Percentiles rank a stretch among this genome's conserved stretches.
Evolutionary conservation across 352 stramenopile species (phyloP).

Genomic region (Phytopythium boreale): DNA sequence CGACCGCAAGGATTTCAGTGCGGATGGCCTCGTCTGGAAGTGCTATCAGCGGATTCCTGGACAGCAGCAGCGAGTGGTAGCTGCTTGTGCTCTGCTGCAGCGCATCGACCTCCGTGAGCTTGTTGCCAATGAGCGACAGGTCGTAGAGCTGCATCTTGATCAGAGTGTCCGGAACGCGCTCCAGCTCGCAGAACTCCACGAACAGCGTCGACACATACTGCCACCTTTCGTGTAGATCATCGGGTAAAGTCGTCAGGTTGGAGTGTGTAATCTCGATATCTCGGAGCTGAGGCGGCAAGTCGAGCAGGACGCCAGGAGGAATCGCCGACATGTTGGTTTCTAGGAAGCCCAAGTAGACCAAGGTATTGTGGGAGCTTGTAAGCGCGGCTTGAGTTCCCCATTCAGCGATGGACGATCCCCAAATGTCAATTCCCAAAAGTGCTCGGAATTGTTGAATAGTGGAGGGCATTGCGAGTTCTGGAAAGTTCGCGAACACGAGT

Average conservation of each 20-base stretch:
- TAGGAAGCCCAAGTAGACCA: slow-evolving; percentile 23
- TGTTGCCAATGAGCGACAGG: slow-evolving; percentile 23
- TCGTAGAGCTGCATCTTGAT: slow-evolving; percentile 9
- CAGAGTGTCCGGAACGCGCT: slow-evolving; percentile 6
- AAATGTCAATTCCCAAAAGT: slow-evolving; percentile 25
- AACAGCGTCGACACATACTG: slow-evolving; percentile 12
- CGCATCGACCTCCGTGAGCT: neutral
- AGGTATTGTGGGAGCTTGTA: slow-evolving; percentile 1
- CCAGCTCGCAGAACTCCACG: slow-evolving; percentile 16
- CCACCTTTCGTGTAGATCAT: slow-evolving; percentile 18
- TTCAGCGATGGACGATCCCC: slow-evolving; percentile 14
- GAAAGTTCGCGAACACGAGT: slow-evolving; percentile 21
- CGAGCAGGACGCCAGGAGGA: slow-evolving; percentile 9
- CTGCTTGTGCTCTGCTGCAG: neutral
- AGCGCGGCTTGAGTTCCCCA: slow-evolving; percentile 15
- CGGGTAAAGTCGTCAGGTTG: slow-evolving; percentile 17
- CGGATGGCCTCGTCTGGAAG: slow-evolving; percentile 2
- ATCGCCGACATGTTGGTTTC: slow-evolving; percentile 12
- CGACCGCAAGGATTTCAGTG: slow-evolving; percentile 9
- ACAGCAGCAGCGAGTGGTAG: slow-evolving; percentile 11
- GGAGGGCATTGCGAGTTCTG: slow-evolving; percentile 11
- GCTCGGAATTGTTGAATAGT: slow-evolving; percentile 14
- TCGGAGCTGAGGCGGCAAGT: slow-evolving; percentile 13
- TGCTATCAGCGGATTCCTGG: slow-evolving; percentile 13
- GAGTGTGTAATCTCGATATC: slow-evolving; percentile 21